phyloP scores from a whole-genome alignment of 805 yeast genomes.

The Pichia rugopelliculosa region DNA sequence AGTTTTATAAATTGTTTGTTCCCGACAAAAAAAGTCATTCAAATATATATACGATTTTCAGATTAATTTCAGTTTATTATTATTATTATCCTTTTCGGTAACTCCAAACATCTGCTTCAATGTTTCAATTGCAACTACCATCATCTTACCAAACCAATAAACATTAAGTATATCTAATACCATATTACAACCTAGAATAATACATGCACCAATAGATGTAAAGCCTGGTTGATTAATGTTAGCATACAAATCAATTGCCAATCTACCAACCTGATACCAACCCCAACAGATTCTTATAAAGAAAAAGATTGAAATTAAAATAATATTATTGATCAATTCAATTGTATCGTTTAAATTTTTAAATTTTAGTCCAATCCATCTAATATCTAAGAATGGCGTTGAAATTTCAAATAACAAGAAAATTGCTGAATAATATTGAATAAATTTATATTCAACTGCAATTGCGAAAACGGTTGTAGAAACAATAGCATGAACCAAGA shows the following conservation, averaged over 20 bases:
- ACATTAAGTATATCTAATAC: slow-evolving; percentile 30
- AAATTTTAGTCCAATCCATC: slow-evolving; percentile 33
- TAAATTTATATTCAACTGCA: slow-evolving; percentile 20
- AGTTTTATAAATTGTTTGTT: background rate
- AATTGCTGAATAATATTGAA: slow-evolving; percentile 29
- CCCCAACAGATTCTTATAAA: slow-evolving; percentile 32
- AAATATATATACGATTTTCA: slow-evolving; percentile 5
- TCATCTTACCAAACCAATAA: slow-evolving; percentile 33
- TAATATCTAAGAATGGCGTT: slow-evolving; percentile 31
- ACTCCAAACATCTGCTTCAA: slow-evolving; percentile 27
- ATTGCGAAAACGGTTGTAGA: slow-evolving; percentile 28
- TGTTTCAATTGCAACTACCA: slow-evolving; percentile 30
- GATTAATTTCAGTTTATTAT: slow-evolving; percentile 28
- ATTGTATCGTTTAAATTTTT: slow-evolving; percentile 21
- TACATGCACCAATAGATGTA: slow-evolving; percentile 18
- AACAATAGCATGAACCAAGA: slow-evolving; percentile 30
- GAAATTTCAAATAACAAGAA: slow-evolving; percentile 31
- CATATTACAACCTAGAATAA: slow-evolving; percentile 27
- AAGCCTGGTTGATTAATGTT: slow-evolving; percentile 23
- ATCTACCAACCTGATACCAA: slow-evolving; percentile 28
- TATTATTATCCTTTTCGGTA: slow-evolving; percentile 16
- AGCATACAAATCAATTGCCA: slow-evolving; percentile 26
- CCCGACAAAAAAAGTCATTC: background rate
- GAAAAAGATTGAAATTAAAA: slow-evolving; percentile 29
- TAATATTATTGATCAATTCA: slow-evolving; percentile 28